Conservation (phyloP, 176 grass and related monocot genomes). For the Stipa capillata region DNA sequence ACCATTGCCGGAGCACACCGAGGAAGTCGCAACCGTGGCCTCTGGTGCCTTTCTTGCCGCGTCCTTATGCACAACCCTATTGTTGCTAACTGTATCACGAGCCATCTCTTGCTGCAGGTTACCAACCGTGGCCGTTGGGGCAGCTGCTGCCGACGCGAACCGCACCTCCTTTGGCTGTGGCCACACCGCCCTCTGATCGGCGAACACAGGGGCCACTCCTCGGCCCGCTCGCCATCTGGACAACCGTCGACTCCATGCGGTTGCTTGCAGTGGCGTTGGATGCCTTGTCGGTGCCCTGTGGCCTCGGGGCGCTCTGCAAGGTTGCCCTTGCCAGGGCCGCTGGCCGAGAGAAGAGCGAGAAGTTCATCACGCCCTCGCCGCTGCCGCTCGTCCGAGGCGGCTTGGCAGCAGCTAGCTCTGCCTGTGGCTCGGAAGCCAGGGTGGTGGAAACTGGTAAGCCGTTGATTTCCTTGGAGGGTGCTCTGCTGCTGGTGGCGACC, state of each 20-base stretch:
- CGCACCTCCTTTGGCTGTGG: slow-evolving; percentile 16
- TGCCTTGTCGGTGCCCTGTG: slow-evolving; percentile 31
- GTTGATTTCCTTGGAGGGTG: slow-evolving; percentile 18
- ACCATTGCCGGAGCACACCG: slow-evolving; percentile 42
- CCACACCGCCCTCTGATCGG: slow-evolving; percentile 13
- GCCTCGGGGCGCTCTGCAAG: slow-evolving; percentile 35
- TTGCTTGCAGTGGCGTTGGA: slow-evolving; percentile 25
- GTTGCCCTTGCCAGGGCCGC: slow-evolving; percentile 35
- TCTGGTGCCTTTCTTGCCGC: slow-evolving; percentile 22
- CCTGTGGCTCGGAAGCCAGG: slow-evolving; percentile 14
- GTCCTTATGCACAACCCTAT: neutral
- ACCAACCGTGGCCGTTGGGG: neutral
- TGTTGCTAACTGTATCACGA: neutral
- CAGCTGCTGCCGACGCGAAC: slow-evolving; percentile 10
- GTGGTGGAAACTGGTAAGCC: neutral
- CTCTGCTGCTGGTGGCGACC: neutral
- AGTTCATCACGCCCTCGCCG: slow-evolving; percentile 36
- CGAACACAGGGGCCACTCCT: neutral
- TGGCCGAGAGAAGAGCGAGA: slow-evolving; percentile 44
- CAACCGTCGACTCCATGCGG: slow-evolving; percentile 24
- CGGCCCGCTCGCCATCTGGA: slow-evolving; percentile 3
- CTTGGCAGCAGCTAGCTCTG: slow-evolving; percentile 2
- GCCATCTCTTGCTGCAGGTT: slow-evolving; percentile 22
- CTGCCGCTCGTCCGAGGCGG: slow-evolving; percentile 7
- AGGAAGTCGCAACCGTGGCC: slow-evolving; percentile 2